Conservation (phyloP, 768 basidiomycete genomes). For the Pisolithus albus region DNA sequence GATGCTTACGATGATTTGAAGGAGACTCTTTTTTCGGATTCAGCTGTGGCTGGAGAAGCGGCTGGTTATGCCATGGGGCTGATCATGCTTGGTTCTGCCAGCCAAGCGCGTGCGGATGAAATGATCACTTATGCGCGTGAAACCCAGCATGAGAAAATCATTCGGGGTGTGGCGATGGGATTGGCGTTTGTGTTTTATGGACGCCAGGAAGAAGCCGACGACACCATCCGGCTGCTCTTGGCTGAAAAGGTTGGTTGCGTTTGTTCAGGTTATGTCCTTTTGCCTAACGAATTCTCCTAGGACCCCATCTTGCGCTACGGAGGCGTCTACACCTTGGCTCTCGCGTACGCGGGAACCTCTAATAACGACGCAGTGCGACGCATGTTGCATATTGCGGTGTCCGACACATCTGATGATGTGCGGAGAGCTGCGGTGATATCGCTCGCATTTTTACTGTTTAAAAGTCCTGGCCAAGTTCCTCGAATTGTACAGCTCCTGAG, state of each 20-base stretch:
- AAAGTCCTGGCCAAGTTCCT: conserved; percentile 93
- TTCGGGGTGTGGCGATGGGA: conserved; percentile 89
- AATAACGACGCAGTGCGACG: conserved; percentile 90
- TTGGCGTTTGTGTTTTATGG: conserved; percentile 91
- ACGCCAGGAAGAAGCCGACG: conserved; percentile 86
- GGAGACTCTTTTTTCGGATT: conserved; percentile 84
- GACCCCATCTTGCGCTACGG: conserved; percentile 97
- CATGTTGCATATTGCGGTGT: conserved; percentile 93
- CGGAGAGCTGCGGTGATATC: conserved; percentile 94
- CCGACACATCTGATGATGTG: conserved; percentile 97
- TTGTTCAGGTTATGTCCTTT: background rate
- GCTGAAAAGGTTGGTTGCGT: conserved; percentile 67
- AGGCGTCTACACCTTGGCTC: conserved; percentile 91
- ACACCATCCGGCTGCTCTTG: conserved; percentile 68
- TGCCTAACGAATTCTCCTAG: conserved; percentile 34
- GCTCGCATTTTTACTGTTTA: conserved; percentile 93
- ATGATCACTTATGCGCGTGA: conserved; percentile 96
- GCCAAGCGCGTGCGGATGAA: conserved; percentile 73
- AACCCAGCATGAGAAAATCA: conserved; percentile 99
- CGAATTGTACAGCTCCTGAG: conserved; percentile 93
- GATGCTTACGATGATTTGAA: conserved; percentile 92
- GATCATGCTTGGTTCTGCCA: conserved; percentile 94
- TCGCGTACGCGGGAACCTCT: conserved; percentile 94
- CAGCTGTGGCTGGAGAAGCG: conserved; percentile 92
- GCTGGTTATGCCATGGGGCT: conserved; percentile 97